phyloP scores from a whole-genome alignment of 345 rosid genomes.

The Arabis alpina region DNA sequence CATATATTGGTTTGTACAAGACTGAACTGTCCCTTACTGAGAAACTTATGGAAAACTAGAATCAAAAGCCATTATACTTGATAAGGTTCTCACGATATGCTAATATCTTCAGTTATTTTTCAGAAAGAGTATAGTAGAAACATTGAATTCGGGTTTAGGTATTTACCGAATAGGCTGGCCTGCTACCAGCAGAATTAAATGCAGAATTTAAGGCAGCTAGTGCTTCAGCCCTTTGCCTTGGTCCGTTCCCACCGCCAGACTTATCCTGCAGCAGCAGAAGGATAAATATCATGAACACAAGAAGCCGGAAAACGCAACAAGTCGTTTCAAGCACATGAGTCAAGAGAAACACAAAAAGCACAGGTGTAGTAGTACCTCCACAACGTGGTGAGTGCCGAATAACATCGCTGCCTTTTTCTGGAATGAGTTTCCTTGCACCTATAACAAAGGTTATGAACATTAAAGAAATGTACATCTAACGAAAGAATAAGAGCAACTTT shows the following conservation, averaged over 20 bases:
- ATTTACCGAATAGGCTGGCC: constrained; percentile 55
- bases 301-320: neutral
- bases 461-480: neutral
- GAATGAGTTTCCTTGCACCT: constrained; percentile 96
- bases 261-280: constrained; percentile 39
- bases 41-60: too few species aligned
- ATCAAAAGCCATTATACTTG: constrained; percentile 1
- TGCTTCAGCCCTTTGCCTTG: constrained; percentile 97
- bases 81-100: constrained; percentile 2
- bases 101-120: neutral
- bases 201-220: constrained; percentile 92
- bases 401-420: constrained; percentile 90
- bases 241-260: constrained; percentile 70
- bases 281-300: constrained; percentile 15
- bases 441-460: constrained; percentile 27
- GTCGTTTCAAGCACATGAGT: constrained; percentile 10
- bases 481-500: neutral
- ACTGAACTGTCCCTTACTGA: neutral
- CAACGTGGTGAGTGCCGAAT: constrained; percentile 73
- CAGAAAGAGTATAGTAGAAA: neutral
- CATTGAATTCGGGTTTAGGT: neutral
- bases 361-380: constrained; percentile 56
- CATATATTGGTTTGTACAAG: constrained; percentile 3
- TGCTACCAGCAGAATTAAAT: constrained; percentile 67
- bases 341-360: neutral